A percentile compares a stretch with the other conserved stretches of the same genome.
Conservation (phyloP, 2,329 filamentous ascomycete genomes). For the Fusarium albidum region DNA sequence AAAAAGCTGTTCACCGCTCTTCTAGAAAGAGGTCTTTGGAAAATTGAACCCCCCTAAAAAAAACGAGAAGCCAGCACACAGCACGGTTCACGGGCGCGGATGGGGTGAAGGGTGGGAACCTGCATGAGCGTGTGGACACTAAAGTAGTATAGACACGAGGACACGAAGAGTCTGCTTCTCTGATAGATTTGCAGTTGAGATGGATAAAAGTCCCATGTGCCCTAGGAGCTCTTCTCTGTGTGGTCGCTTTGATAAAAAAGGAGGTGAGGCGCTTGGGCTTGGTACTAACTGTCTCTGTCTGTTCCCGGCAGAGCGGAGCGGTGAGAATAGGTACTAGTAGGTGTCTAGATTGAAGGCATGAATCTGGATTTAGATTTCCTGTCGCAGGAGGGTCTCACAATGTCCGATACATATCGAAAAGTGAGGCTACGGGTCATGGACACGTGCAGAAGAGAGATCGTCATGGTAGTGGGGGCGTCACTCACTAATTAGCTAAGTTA, state of each 20-base stretch:
- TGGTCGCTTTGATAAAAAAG: constrained; percentile 9
- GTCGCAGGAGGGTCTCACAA: constrained; percentile 1
- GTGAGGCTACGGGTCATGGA: constrained; percentile 7
- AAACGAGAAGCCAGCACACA: constrained; percentile 8
- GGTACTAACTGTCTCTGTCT: background rate
- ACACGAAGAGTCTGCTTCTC: constrained; percentile 5
- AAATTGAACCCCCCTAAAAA: too few relatives aligned
- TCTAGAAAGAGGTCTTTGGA: constrained; percentile 31
- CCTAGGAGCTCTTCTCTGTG: constrained; percentile 7
- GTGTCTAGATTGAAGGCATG: constrained; percentile 1
- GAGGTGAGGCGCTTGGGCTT: constrained; percentile 6
- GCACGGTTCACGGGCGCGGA: background rate
- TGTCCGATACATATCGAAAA: background rate
- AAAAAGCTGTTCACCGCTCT: constrained; percentile 30
- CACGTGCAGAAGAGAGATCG: constrained; percentile 25
- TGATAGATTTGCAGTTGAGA: constrained; percentile 17
- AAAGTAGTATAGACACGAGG: constrained; percentile 10
- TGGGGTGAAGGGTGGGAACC: too few relatives aligned
- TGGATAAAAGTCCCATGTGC: constrained; percentile 25
- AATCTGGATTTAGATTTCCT: background rate
- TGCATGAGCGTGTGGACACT: constrained; percentile 18
- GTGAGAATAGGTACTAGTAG: too few relatives aligned
- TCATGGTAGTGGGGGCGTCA: background rate
- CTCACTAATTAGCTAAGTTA: too few relatives aligned
- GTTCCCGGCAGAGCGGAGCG: background rate